Percentiles rank a stretch among this genome's conserved stretches.
Conservation (phyloP, 805 yeast genomes). For the Candida qinlingensis region DNA sequence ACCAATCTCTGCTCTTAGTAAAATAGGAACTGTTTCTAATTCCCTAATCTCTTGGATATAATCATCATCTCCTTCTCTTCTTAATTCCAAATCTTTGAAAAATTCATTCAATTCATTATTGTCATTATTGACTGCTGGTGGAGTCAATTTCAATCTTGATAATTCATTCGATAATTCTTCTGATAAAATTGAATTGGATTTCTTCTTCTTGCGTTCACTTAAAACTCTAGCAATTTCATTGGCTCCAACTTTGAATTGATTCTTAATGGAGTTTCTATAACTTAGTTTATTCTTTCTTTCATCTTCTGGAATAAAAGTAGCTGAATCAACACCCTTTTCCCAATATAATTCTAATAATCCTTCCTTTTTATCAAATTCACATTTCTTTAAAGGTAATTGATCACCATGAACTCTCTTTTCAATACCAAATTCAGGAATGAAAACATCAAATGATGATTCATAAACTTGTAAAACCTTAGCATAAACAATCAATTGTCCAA, state of each 20-base stretch:
- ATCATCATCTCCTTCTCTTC: slow-evolving; percentile 50
- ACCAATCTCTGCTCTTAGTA: slow-evolving; percentile 87
- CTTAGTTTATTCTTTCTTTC: slow-evolving; percentile 67
- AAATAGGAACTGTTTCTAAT: slow-evolving; percentile 72
- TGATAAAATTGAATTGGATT: slow-evolving; percentile 18
- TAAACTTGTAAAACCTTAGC: slow-evolving; percentile 90
- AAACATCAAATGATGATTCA: slow-evolving; percentile 92
- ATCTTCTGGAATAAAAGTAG: slow-evolving; percentile 87
- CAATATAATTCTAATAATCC: slow-evolving; percentile 78
- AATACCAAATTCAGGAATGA: slow-evolving; percentile 88
- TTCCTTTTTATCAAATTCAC: slow-evolving; percentile 74
- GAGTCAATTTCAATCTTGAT: slow-evolving; percentile 41
- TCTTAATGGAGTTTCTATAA: slow-evolving; percentile 72
- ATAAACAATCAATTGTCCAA: slow-evolving; percentile 79
- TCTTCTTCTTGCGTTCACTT: slow-evolving; percentile 5
- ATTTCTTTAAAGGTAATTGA: slow-evolving; percentile 86
- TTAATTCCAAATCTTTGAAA: slow-evolving; percentile 48
- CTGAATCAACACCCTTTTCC: slow-evolving; percentile 91
- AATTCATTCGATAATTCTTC: slow-evolving; percentile 46
- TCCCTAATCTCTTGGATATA: slow-evolving; percentile 79
- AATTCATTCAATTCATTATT: slow-evolving; percentile 45
- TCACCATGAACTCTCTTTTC: slow-evolving; percentile 97
- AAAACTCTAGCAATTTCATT: slow-evolving; percentile 65
- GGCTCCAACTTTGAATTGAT: slow-evolving; percentile 69
- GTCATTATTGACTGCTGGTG: slow-evolving; percentile 28